Evolutionary conservation across 305 asterid genomes (phyloP).

Genomic region (Caryopteris hybrid): DNA sequence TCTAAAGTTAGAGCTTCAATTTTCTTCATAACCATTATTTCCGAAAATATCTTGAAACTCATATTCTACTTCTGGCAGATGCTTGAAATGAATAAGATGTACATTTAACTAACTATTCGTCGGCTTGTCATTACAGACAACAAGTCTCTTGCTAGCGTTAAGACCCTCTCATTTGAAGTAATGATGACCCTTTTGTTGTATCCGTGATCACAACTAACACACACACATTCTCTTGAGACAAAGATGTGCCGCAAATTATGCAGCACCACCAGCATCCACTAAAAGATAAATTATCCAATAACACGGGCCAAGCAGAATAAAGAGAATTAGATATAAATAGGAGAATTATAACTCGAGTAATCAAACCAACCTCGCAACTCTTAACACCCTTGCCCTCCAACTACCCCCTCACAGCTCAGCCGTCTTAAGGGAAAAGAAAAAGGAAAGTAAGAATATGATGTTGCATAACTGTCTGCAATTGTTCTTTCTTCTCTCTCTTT

Average conservation of each 20-base stretch:
- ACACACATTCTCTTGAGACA: background rate
- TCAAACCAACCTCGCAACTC: background rate
- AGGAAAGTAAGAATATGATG: too few species aligned
- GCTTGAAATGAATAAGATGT: background rate
- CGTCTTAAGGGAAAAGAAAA: too few species aligned
- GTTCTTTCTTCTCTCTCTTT: too few species aligned
- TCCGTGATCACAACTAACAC: background rate
- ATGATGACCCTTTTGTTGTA: background rate
- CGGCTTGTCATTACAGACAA: background rate
- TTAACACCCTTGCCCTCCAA: background rate
- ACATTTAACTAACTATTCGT: background rate
- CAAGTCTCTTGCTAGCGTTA: too few species aligned
- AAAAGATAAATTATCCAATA: conserved; percentile 3
- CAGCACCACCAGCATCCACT: background rate
- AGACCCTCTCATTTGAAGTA: background rate
- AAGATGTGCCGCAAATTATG: background rate
- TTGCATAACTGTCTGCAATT: too few species aligned
- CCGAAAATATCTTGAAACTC: background rate
- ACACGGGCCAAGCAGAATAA: background rate
- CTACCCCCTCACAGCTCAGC: too few species aligned
- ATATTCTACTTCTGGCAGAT: background rate
- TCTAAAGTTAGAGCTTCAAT: background rate
- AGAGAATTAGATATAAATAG: background rate
- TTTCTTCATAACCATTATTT: background rate
- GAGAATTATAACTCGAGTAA: background rate